Evolutionary conservation across 2,329 filamentous ascomycete species (phyloP), one percentile per base, ranked within the genome.

Genomic region (Cephalotrichum gorgonifer): DNA sequence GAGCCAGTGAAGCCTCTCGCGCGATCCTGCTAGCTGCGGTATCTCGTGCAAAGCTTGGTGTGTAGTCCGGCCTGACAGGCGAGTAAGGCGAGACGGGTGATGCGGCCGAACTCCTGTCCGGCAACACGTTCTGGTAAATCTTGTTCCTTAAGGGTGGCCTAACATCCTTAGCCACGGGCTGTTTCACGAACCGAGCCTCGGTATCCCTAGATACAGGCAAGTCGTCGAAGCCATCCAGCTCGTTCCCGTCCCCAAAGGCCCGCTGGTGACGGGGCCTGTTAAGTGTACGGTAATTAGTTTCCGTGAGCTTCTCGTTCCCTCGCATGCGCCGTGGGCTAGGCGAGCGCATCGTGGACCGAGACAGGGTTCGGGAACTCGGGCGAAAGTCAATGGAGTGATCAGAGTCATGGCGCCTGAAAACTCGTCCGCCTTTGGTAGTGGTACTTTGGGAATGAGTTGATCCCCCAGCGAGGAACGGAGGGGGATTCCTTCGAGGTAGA

Each of bases 201-300:
- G 81, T 77, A 52, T 85, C 80, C 12, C 77, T 81, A 15, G 90
- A 96, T 0, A 90, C 97, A 2, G 91, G 91, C 50, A 98, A 71
- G 65, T 98, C 93, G 62, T 98, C 93, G 62, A 98, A 97, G 2
- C 78, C 82, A 56, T 97, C 91, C 30, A 98, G 74, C 65, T 98
- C 93, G 52, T 85, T 86, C 15, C 93, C 93, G 63, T 96, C 88
- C 12, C 93, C 93, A 67, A 94, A 98, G 74, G 73, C 38, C 15
- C 45, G 45, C 20, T 42, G 45, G 35, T 81, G 75, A 38, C 54
- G 54, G 22, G 55, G 55, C 50, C 55, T 55, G 45, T 48, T 58
- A 51, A 53, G 50, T 41, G 48, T 53, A 48, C 49, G 54, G 50
- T 48, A 54, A 33, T 53, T 52, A 20, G 48, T 52, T 50, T 46